These are phyloP conservation scores for Cornus kousa DNA, from an alignment of 148 eudicot species.

Conservation along the genomic window DNA sequence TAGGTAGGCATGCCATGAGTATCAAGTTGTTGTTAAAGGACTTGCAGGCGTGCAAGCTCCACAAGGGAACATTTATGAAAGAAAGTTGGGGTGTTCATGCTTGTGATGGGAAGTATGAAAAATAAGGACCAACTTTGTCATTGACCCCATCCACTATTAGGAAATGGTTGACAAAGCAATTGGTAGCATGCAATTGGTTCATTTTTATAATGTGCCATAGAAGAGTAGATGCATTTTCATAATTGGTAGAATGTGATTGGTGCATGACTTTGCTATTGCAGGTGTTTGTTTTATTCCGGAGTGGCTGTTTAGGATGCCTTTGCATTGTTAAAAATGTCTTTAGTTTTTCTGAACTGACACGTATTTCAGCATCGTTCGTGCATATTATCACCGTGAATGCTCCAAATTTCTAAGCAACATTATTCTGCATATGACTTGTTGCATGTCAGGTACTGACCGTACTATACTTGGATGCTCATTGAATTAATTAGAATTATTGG, in stretches of 20 bases:
- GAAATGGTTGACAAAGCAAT: neutral
- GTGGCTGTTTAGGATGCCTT: neutral
- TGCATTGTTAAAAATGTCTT: neutral
- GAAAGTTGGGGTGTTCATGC: neutral
- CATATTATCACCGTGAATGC: neutral
- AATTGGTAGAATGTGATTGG: neutral
- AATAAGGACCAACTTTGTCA: neutral
- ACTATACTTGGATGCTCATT: neutral
- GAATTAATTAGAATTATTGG: neutral
- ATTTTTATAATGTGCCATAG: too few relatives aligned
- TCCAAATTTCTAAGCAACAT: neutral
- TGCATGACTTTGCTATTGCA: neutral
- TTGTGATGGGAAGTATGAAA: neutral
- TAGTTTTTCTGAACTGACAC: neutral
- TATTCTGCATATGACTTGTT: neutral
- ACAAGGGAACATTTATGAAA: neutral
- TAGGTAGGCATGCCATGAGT: conserved; percentile 47
- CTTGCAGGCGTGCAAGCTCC: conserved; percentile 10
- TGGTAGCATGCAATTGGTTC: neutral
- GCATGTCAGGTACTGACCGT: neutral
- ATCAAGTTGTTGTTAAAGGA: conserved; percentile 13
- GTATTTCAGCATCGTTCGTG: neutral
- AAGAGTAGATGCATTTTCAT: too few relatives aligned
- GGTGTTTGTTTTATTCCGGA: neutral
- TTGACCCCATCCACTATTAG: neutral